Evolutionary conservation across 164 flowering plant species (phyloP), one percentile per base, ranked within the genome.

Genomic region (Houttuynia cordata): DNA sequence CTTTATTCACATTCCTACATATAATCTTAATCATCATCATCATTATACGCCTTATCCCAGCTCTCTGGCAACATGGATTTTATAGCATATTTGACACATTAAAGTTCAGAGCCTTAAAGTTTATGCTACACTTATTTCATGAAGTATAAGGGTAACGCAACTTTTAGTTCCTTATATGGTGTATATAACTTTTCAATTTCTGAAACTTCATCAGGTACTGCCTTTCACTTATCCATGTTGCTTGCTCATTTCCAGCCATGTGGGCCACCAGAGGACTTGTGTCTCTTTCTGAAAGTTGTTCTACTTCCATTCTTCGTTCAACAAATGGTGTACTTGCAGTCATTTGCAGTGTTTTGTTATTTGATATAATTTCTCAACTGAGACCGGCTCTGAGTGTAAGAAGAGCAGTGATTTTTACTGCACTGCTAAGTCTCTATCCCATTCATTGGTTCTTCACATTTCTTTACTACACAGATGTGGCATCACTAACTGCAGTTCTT

Each of bases 391-490:
- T 86, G 51, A 75, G 67, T 72, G 77, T 80, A 65, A 74, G 76
- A 69, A 85, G 75, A 51, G 88, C 84, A 64, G 85, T 88, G 50
- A 25, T 81, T 23, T 71, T n/a, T 70, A 70, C 97, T 15, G 74
- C 82, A 62, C 73, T 88, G 61, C 68, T 88, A 61, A 68, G 92
- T 3, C 60, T 86, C 68, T 90, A 86, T 61, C 97, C 99, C 9
- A 82, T 86, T 62, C 95, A 93, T 57, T 93, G 97, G 97, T 90
- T 93, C 77, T 93, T 93, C 81, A 73, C 87, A 39, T 90, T 81
- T 70, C 82, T 93, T 37, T 93, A 90, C 70, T 93, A 93, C 62
- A 93, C 97, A 24, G 97, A 93, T 79, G 88, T 90, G 53, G 91
- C 95, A 62, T 90, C 99, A 30, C 74, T 88, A 9, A 75, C 88